phyloP scores from a whole-genome alignment of 768 basidiomycete genomes.

The Kwoniella dendrophila region DNA sequence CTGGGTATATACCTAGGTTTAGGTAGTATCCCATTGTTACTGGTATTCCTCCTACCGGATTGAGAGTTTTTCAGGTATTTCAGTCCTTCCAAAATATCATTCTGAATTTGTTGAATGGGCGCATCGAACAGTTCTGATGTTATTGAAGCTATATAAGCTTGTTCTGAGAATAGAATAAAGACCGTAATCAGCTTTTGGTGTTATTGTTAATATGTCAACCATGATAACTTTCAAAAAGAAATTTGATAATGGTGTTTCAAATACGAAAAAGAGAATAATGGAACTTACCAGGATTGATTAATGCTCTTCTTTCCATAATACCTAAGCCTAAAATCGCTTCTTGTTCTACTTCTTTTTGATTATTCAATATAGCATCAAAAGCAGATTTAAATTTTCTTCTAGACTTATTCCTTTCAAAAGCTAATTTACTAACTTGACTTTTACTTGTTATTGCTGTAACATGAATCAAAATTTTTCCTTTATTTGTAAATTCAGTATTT shows the following conservation, averaged over 20 bases:
- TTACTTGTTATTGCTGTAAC: conserved; percentile 28
- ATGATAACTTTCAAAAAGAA: not conserved
- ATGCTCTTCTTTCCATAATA: not conserved
- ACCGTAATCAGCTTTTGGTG: not conserved
- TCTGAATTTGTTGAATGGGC: conserved; percentile 3
- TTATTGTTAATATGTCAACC: not conserved
- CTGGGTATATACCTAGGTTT: conserved; percentile 15
- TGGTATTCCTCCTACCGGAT: not conserved
- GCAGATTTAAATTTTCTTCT: conserved; percentile 26
- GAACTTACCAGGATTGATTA: conserved; percentile 17
- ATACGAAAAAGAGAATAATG: not conserved
- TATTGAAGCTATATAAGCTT: conserved; percentile 22
- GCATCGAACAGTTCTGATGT: conserved; percentile 18
- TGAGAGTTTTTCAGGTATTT: conserved; percentile 9
- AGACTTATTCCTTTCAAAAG: conserved; percentile 28
- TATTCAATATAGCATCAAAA: conserved; percentile 25
- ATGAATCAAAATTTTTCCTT: conserved; percentile 1
- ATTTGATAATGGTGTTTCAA: not conserved
- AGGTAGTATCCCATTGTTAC: not conserved
- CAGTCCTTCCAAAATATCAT: conserved; percentile 14
- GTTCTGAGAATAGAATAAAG: conserved; percentile 10
- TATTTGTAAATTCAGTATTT: not conserved
- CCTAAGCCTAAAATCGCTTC: not conserved
- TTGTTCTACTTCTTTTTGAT: not conserved
- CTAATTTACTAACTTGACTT: conserved; percentile 27